Conservation (phyloP, 768 basidiomycete species). For the Lentinula raphanica region DNA sequence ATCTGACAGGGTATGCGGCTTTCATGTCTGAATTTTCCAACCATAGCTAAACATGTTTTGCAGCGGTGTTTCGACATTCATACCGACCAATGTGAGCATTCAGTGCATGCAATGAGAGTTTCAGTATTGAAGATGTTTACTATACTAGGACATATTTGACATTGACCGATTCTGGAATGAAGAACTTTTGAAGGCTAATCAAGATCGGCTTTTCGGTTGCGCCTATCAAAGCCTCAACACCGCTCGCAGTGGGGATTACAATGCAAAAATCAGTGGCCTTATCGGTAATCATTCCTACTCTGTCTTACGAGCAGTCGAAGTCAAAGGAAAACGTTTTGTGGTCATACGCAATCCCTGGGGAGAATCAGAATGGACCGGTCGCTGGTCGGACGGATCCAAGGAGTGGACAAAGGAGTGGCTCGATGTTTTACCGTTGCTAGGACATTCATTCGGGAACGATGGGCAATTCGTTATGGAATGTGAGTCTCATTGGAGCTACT, state of each 20-base stretch:
- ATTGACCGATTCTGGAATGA: slow-evolving; percentile 48
- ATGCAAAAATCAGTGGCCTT: slow-evolving; percentile 30
- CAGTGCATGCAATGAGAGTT: no score
- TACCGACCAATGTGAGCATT: slow-evolving; percentile 33
- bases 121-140: not conserved
- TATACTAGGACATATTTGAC: slow-evolving; percentile 33
- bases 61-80: slow-evolving; percentile 42
- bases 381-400: slow-evolving; percentile 43
- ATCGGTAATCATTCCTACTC: slow-evolving; percentile 44
- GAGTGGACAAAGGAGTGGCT: slow-evolving; percentile 55
- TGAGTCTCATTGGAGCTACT: slow-evolving; percentile 16
- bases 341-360: slow-evolving; percentile 37
- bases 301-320: slow-evolving; percentile 39
- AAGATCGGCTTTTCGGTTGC: slow-evolving; percentile 50
- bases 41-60: not conserved
- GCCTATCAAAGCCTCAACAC: slow-evolving; percentile 34
- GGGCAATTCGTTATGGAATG: slow-evolving; percentile 57
- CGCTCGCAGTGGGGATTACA: slow-evolving; percentile 25
- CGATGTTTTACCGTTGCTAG: slow-evolving; percentile 32
- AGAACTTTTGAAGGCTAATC: slow-evolving; percentile 44
- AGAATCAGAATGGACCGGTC: slow-evolving; percentile 10
- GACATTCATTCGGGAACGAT: slow-evolving; percentile 45
- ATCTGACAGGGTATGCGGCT: slow-evolving; percentile 49
- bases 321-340: slow-evolving; percentile 42
- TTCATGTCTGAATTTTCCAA: not conserved